phyloP scores from a whole-genome alignment of 1,284 basidiomycete species.

The Mycosarcoma mackinlayi region DNA sequence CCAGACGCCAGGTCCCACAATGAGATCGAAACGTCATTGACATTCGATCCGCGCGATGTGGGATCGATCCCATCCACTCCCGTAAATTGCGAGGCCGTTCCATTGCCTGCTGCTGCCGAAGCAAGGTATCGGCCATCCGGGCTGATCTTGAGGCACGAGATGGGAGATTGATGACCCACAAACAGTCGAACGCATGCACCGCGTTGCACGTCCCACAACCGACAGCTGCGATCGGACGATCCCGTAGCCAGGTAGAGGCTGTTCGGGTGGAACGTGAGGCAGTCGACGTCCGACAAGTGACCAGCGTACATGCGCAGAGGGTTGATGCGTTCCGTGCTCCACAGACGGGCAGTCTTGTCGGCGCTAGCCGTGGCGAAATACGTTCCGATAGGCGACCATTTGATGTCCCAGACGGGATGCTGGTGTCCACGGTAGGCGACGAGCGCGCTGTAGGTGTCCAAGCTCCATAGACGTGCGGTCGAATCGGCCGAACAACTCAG shows the following conservation, averaged over 20 bases:
- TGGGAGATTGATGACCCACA: constrained; percentile 89
- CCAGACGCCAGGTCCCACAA: constrained; percentile 96
- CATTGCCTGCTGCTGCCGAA: constrained; percentile 73
- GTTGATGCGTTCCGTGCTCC: constrained; percentile 91
- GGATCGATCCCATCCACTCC: constrained; percentile 24
- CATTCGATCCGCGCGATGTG: constrained; percentile 9
- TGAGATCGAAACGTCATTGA: constrained; percentile 88
- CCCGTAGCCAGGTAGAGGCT: constrained; percentile 96
- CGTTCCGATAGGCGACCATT: constrained; percentile 97
- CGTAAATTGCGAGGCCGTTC: constrained; percentile 37
- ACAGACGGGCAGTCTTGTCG: constrained; percentile 92
- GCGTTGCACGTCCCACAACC: constrained; percentile 98
- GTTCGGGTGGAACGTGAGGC: constrained; percentile 95
- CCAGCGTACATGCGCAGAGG: constrained; percentile 94
- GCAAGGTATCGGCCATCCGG: constrained; percentile 95
- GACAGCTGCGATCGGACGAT: constrained; percentile 92
- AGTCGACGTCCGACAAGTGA: constrained; percentile 96
- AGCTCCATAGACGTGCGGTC: constrained; percentile 90
- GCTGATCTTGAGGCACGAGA: constrained; percentile 88
- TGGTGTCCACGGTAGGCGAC: constrained; percentile 96
- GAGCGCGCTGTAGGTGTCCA: constrained; percentile 92
- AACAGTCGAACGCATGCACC: constrained; percentile 94
- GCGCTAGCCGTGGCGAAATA: constrained; percentile 96
- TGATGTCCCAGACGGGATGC: constrained; percentile 97
- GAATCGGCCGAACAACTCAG: constrained; percentile 94